Conservation (phyloP, 148 eudicot genomes). For the Cornus suecica region DNA sequence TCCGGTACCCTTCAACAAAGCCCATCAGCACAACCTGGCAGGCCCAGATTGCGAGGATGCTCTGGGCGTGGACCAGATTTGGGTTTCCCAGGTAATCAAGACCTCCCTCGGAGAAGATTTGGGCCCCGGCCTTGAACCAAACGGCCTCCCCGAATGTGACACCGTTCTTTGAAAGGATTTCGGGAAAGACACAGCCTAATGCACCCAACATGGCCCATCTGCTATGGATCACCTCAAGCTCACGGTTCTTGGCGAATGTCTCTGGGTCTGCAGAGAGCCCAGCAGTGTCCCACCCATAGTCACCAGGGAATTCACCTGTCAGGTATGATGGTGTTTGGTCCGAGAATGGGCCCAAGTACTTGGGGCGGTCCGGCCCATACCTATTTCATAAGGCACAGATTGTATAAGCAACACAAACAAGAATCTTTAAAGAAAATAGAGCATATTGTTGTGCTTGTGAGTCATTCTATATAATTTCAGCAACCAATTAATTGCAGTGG, state of each 20-base stretch:
- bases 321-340: slow-evolving; percentile 8
- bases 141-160: slow-evolving; percentile 7
- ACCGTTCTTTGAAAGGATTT: slow-evolving; percentile 5
- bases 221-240: not conserved
- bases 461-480: too few relatives aligned
- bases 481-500: too few relatives aligned
- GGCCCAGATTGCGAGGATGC: slow-evolving; percentile 9
- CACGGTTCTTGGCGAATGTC: slow-evolving; percentile 10
- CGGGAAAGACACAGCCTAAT: slow-evolving; percentile 7
- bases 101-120: not conserved
- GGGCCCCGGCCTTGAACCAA: slow-evolving; percentile 9
- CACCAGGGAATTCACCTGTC: slow-evolving; percentile 9
- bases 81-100: slow-evolving; percentile 9
- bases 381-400: too few relatives aligned
- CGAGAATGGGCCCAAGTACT: slow-evolving; percentile 11
- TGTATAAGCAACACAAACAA: too few relatives aligned
- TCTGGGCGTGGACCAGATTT: slow-evolving; percentile 3
- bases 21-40: slow-evolving; percentile 3
- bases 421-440: too few relatives aligned
- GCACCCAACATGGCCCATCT: slow-evolving; percentile 8
- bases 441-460: too few relatives aligned
- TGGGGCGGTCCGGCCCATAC: slow-evolving; percentile 1
- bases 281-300: slow-evolving; percentile 11
- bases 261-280: slow-evolving; percentile 7
- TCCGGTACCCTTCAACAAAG: not conserved